Base-by-base conservation (phyloP, 108 stramenopile genomes). In the Schizochytrium sp. region DNA sequence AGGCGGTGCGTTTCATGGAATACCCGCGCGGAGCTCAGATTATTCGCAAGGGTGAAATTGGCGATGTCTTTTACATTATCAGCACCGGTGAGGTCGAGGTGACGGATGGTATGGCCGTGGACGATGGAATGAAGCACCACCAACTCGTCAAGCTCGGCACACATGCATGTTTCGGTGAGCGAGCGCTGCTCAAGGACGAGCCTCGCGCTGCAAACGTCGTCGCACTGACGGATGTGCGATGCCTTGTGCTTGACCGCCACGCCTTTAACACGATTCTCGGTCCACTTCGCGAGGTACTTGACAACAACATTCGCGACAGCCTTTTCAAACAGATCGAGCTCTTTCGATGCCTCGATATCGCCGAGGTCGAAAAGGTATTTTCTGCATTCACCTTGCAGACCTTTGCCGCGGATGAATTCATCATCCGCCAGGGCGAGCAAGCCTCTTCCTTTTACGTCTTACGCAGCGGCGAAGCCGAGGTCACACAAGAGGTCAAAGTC, bases 201-300 rank as follows among this genome's bases (percentile, higher is more conserved):
- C 12, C 88, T 8, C n/a, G 88, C 10, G 88, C 88, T 10, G 88
- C 88, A 14, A 88, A 87, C 28, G 89, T 89, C 5, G 41, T 89
- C 28, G 76, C 97, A 4, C 87, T 94, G 88, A 92, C 91, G 53
- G 55, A 53, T 8, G 21, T 6, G 29, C 29, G 51, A 12, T 89
- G 88, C 57, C 88, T 58, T 5, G 90, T 87, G 28, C 58, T 91
- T 18, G 90, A 89, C 34, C 88, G 88, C 47, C 55, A 44, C 72
- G 41, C 90, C 51, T 91, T 91, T 57, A 87, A 29, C 47, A 47
- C 47, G 19, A 44, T 87, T 19, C 63, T 91, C 29, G 91, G 69
- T 10, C 48, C 89, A 28, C 43, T 69, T 14, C 57, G 44, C 41
- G 53, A 87, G n/a, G 57, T 72, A 5, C 41, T 89, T 12, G 53